Evolutionary conservation across 2,329 filamentous ascomycete genomes (phyloP).

Genomic region (Ophiostoma novo-ulmi): DNA sequence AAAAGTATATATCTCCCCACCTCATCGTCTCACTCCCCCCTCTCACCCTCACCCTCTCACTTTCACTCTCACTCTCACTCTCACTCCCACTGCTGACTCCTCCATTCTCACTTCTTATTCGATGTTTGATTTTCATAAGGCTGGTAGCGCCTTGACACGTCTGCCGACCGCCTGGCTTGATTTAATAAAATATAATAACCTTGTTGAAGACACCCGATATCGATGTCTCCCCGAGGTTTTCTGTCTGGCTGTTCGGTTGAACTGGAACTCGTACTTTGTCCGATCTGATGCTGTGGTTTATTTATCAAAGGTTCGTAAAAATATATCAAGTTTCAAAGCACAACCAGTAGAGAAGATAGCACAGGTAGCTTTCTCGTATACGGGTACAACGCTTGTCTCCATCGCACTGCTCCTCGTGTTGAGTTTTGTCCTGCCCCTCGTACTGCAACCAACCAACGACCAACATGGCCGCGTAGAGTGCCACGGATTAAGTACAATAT

Average conservation of each 20-base stretch:
- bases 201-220: not conserved
- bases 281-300: not conserved
- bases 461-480: not conserved
- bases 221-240: not conserved
- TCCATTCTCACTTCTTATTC: not conserved
- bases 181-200: not conserved
- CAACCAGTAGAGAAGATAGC: not conserved
- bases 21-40: not conserved
- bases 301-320: not conserved
- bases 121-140: not conserved
- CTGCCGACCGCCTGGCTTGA: not conserved
- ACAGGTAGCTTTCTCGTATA: not conserved
- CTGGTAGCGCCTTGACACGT: slow-evolving; percentile 6
- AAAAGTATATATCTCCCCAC: not conserved
- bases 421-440: slow-evolving; percentile 10
- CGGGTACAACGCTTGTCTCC: not conserved
- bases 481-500: not conserved
- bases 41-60: not conserved
- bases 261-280: not conserved
- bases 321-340: not conserved
- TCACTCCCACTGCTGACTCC: not conserved
- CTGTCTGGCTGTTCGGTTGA: not conserved
- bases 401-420: slow-evolving; percentile 10
- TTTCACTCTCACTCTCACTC: not conserved
- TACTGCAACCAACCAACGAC: slow-evolving; percentile 19